Conservation (phyloP, 257 asterid genomes). For the Gardenia jasminoides region DNA sequence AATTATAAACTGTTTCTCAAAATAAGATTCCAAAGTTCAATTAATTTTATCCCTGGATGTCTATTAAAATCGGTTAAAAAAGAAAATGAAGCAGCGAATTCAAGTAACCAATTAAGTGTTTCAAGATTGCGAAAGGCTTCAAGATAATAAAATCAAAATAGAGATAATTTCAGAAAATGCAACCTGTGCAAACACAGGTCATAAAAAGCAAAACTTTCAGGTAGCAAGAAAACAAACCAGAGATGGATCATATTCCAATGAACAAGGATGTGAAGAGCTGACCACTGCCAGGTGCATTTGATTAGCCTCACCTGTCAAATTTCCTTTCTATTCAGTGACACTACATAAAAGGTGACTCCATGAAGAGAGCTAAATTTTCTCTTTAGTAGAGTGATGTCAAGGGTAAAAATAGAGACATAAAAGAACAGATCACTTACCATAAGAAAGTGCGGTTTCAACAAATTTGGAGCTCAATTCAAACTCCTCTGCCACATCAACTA, state of each 20-base stretch:
- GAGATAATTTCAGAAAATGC: not conserved
- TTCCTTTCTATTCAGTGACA: conserved; percentile 9
- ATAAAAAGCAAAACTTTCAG: conserved; percentile 11
- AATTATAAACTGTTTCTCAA: no score
- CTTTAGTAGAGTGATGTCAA: not conserved
- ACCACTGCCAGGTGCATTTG: conserved; percentile 24
- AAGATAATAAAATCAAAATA: not conserved
- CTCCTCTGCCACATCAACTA: conserved; percentile 32
- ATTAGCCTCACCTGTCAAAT: conserved; percentile 31
- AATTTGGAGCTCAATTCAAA: conserved; percentile 27
- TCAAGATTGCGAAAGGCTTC: not conserved
- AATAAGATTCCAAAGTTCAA: no score
- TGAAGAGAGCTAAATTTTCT: not conserved
- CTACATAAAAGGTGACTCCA: not conserved
- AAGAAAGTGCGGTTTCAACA: no score
- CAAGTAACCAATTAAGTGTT: not conserved
- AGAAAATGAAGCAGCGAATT: not conserved
- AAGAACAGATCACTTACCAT: no score
- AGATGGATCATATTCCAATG: conserved; percentile 34
- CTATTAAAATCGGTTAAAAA: no score
- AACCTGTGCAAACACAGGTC: not conserved
- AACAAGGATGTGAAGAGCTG: conserved; percentile 30
- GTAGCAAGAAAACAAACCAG: conserved; percentile 47
- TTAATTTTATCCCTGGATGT: not conserved
- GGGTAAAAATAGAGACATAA: no score